Percentiles rank a stretch among this genome's conserved stretches.
These are phyloP conservation scores for Solanum hybrid DNA, from an alignment of 305 asterid species.

Conservation along the genomic window DNA sequence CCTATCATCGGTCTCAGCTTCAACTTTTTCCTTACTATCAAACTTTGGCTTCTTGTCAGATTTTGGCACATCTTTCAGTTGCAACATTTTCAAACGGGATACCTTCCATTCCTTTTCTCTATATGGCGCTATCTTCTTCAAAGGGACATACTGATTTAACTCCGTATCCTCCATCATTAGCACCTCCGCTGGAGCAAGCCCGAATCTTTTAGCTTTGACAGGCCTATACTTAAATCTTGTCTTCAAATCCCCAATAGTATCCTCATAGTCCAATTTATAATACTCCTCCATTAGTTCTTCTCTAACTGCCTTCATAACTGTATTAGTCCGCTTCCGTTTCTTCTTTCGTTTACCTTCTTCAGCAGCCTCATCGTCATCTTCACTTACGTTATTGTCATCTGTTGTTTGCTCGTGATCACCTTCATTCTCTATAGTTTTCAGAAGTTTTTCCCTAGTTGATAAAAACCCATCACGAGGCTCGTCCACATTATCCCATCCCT, in stretches of 20 bases:
- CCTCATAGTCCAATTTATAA: slow-evolving; percentile 86
- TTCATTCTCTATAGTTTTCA: slow-evolving; percentile 21
- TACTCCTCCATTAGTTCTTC: slow-evolving; percentile 79
- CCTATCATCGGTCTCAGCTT: slow-evolving; percentile 15
- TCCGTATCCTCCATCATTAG: slow-evolving; percentile 59
- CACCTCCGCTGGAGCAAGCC: slow-evolving; percentile 48
- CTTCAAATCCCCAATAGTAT: slow-evolving; percentile 66
- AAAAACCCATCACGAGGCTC: slow-evolving; percentile 37
- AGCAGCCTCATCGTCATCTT: slow-evolving; percentile 16
- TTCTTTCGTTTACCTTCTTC: slow-evolving; percentile 52
- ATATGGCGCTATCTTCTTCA: slow-evolving; percentile 80
- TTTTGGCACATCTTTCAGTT: slow-evolving; percentile 21
- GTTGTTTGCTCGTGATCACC: slow-evolving; percentile 13
- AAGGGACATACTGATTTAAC: slow-evolving; percentile 66
- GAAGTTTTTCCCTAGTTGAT: slow-evolving; percentile 37
- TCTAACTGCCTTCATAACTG: slow-evolving; percentile 45
- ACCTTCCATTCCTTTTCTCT: slow-evolving; percentile 80
- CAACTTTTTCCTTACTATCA: slow-evolving; percentile 13
- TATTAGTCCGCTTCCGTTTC: slow-evolving; percentile 45
- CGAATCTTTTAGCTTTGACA: slow-evolving; percentile 56
- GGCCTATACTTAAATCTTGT: slow-evolving; percentile 77
- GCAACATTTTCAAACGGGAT: slow-evolving; percentile 41
- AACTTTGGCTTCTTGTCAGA: slow-evolving; percentile 19
- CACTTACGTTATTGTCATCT: slow-evolving; percentile 14
- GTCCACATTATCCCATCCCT: slow-evolving; percentile 55